These are phyloP conservation scores for Rhamnella rubrinervis DNA, from an alignment of 331 rosid genomes.

Conservation along the genomic window DNA sequence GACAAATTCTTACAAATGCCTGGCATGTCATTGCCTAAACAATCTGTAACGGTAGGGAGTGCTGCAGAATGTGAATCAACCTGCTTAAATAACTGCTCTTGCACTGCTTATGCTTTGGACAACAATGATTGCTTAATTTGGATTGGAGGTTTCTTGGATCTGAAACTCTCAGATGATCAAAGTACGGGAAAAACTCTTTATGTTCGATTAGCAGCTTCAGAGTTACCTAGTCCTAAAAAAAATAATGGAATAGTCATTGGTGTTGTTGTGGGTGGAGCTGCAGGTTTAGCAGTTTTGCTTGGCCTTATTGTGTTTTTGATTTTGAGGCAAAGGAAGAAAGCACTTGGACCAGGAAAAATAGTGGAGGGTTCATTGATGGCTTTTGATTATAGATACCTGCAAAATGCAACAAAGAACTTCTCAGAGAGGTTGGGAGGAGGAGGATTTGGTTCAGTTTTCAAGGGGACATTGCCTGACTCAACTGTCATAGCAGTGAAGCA, in stretches of 20 bases:
- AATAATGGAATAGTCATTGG: conserved; percentile 30
- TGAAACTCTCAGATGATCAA: conserved; percentile 1
- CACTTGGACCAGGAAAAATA: conserved; percentile 34
- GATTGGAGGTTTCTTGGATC: conserved; percentile 31
- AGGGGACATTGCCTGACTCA: conserved; percentile 64
- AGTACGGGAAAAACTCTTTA: conserved; percentile 16
- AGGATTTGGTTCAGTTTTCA: conserved; percentile 83
- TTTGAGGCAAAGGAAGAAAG: conserved; percentile 40
- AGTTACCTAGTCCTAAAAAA: conserved; percentile 14
- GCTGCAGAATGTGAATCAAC: conserved; percentile 21
- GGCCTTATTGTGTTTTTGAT: conserved; percentile 34
- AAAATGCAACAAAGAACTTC: conserved; percentile 75
- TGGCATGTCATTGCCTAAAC: conserved; percentile 18
- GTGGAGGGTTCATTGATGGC: conserved; percentile 78
- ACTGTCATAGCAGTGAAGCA: conserved; percentile 74
- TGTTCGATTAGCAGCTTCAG: conserved; percentile 52
- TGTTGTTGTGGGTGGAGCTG: conserved; percentile 26
- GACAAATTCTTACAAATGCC: conserved; percentile 25
- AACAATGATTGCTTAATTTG: conserved; percentile 28
- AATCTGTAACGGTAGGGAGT: conserved; percentile 11
- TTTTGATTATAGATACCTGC: conserved; percentile 67
- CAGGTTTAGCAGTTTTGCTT: conserved; percentile 33
- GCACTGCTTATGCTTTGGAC: conserved; percentile 40
- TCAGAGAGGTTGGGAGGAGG: conserved; percentile 84
- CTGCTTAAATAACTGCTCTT: conserved; percentile 33